Evolutionary conservation across 495 filamentous ascomycete genomes (phyloP).

Genomic region (Penicillium odoratum): DNA sequence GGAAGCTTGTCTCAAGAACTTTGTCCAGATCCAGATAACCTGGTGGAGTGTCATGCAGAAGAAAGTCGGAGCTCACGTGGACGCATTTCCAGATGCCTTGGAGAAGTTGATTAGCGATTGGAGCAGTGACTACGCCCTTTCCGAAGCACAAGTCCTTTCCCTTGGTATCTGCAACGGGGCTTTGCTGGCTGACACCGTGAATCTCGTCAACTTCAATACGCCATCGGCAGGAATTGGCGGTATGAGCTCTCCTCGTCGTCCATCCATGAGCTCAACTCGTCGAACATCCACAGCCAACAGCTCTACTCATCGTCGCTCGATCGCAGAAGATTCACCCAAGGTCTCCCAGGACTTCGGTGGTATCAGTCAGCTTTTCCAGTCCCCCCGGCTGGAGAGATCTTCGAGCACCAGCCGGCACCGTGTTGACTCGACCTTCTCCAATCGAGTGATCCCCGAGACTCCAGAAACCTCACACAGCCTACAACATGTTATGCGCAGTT

Average conservation of each 20-base stretch:
- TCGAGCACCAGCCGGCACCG: constrained; percentile 27
- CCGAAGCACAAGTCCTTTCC: constrained; percentile 49
- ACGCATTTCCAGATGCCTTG: constrained; percentile 64
- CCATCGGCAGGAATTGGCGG: constrained; percentile 40
- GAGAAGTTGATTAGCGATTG: constrained; percentile 70
- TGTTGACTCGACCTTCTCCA: constrained; percentile 35
- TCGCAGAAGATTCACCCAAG: constrained; percentile 63
- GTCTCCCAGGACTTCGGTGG: constrained; percentile 51
- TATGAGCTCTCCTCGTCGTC: constrained; percentile 42
- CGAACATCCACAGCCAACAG: constrained; percentile 48
- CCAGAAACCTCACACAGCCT: constrained; percentile 30
- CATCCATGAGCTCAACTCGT: constrained; percentile 43
- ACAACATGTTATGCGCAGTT: constrained; percentile 29
- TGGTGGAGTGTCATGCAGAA: constrained; percentile 80
- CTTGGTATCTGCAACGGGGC: constrained; percentile 61
- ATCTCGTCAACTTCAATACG: constrained; percentile 54
- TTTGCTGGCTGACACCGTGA: constrained; percentile 51
- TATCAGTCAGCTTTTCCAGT: constrained; percentile 34
- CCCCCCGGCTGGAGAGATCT: constrained; percentile 6
- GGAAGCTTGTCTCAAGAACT: constrained; percentile 74
- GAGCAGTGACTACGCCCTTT: constrained; percentile 66
- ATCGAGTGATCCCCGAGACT: constrained; percentile 19
- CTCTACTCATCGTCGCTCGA: constrained; percentile 57
- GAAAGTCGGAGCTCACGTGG: constrained; percentile 74
- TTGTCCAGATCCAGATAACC: constrained; percentile 74